Conservation (phyloP, 495 filamentous ascomycete species). For the Penicillium manginii region DNA sequence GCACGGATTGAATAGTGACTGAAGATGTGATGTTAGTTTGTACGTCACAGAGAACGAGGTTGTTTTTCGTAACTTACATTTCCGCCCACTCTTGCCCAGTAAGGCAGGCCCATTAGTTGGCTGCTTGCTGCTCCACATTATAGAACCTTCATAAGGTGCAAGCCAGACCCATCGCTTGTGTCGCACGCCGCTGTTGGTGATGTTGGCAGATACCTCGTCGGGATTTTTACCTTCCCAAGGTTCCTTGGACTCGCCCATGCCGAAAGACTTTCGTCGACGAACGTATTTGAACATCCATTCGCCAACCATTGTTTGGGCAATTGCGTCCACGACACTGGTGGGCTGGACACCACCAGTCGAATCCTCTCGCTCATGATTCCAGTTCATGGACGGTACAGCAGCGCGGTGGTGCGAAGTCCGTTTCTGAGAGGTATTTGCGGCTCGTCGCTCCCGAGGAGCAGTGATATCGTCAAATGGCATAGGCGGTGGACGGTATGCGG, state of each 20-base stretch:
- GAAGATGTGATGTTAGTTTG: slow-evolving; percentile 11
- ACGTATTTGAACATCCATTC: slow-evolving; percentile 99
- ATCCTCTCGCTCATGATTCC: slow-evolving; percentile 39
- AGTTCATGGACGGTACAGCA: slow-evolving; percentile 24
- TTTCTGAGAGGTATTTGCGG: slow-evolving; percentile 20
- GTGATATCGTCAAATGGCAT: slow-evolving; percentile 75
- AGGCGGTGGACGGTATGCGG: slow-evolving; percentile 58
- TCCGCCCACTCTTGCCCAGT: slow-evolving; percentile 93
- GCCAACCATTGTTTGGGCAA: slow-evolving; percentile 97
- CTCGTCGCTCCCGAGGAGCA: slow-evolving; percentile 45
- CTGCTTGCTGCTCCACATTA: slow-evolving; percentile 99
- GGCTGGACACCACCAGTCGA: slow-evolving; percentile 68
- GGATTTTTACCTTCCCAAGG: slow-evolving; percentile 56
- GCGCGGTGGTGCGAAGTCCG: slow-evolving; percentile 29
- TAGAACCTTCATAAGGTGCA: slow-evolving; percentile 90
- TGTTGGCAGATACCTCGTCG: slow-evolving; percentile 57
- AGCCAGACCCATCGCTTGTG: slow-evolving; percentile 99
- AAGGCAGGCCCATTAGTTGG: slow-evolving; percentile 84
- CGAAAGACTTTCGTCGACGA: slow-evolving; percentile 85
- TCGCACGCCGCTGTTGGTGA: slow-evolving; percentile 62
- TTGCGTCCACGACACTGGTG: slow-evolving; percentile 92
- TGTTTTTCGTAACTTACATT: slow-evolving; percentile 66
- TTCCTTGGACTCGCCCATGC: slow-evolving; percentile 68
- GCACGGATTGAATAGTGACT: slow-evolving; percentile 95
- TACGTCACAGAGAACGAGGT: neutral